Evolutionary conservation across 768 basidiomycete genomes (phyloP).

Genomic region (Kondoa subrosea): DNA sequence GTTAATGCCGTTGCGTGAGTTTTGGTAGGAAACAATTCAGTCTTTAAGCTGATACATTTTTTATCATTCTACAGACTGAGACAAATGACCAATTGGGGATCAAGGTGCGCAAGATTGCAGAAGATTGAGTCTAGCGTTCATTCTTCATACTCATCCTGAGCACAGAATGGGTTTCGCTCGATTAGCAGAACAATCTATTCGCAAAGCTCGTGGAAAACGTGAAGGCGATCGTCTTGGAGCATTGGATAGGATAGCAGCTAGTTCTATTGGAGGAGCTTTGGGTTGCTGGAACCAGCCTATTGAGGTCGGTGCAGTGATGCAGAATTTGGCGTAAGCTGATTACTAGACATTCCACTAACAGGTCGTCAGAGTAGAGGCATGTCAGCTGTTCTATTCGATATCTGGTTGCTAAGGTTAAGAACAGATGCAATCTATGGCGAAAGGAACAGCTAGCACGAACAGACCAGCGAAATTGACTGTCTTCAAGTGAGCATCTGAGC

Average conservation of each 20-base stretch:
- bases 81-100: conserved; percentile 38
- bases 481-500: conserved; percentile 30
- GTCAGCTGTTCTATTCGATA: conserved; percentile 11
- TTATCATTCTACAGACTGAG: conserved; percentile 23
- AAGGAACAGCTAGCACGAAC: conserved; percentile 48
- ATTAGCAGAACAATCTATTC: conserved; percentile 65
- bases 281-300: conserved; percentile 99
- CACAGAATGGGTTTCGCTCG: conserved; percentile 88
- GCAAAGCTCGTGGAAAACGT: conserved; percentile 56
- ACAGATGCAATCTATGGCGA: conserved; percentile 99
- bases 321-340: neutral
- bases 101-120: conserved; percentile 7
- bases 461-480: conserved; percentile 86
- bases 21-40: neutral
- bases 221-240: conserved; percentile 58
- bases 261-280: conserved; percentile 67
- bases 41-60: conserved; percentile 1
- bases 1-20: conserved; percentile 49
- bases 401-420: neutral
- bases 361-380: conserved; percentile 84
- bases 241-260: conserved; percentile 71
- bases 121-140: neutral
- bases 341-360: neutral
- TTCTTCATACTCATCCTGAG: conserved; percentile 48
- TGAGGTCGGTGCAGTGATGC: conserved; percentile 36